Percentiles rank a stretch among this genome's conserved stretches.
These are phyloP conservation scores for Graphiopsis chlorocephala DNA, from an alignment of 2,329 filamentous ascomycete genomes.

Conservation along the genomic window DNA sequence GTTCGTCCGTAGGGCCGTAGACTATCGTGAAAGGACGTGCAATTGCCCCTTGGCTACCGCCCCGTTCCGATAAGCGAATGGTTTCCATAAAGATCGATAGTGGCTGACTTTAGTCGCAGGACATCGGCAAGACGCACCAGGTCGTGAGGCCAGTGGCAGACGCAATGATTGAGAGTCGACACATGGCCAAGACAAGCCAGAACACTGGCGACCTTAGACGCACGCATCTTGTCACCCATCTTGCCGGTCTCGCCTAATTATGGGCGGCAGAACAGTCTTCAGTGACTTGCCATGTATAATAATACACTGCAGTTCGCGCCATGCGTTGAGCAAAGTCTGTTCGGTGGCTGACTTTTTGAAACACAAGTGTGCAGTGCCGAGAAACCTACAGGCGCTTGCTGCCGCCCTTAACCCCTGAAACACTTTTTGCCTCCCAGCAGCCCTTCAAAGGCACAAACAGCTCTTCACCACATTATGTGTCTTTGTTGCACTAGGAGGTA, in stretches of 20 bases:
- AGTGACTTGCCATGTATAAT: too few relatives aligned
- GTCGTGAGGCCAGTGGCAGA: background rate
- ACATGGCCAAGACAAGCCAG: background rate
- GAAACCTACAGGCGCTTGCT: background rate
- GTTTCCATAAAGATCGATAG: background rate
- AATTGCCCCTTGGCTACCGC: background rate
- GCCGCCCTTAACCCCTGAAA: background rate
- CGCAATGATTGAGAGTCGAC: background rate
- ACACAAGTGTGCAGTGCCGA: slow-evolving; percentile 3
- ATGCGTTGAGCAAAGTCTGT: background rate
- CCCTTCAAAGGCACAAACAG: too few relatives aligned
- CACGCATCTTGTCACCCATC: too few relatives aligned
- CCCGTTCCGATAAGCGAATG: background rate
- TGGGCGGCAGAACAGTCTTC: too few relatives aligned
- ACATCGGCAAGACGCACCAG: background rate
- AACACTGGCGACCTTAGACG: too few relatives aligned
- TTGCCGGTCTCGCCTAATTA: too few relatives aligned
- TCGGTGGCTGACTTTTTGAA: slow-evolving; percentile 5
- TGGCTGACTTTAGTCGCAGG: background rate
- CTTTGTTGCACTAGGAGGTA: too few relatives aligned
- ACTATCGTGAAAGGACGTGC: background rate
- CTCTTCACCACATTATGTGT: too few relatives aligned
- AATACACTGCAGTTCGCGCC: background rate
- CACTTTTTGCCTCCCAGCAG: background rate
- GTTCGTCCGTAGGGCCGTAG: background rate